phyloP scores from a whole-genome alignment of 2,329 filamentous ascomycete genomes.

The Trichoderma breve region DNA sequence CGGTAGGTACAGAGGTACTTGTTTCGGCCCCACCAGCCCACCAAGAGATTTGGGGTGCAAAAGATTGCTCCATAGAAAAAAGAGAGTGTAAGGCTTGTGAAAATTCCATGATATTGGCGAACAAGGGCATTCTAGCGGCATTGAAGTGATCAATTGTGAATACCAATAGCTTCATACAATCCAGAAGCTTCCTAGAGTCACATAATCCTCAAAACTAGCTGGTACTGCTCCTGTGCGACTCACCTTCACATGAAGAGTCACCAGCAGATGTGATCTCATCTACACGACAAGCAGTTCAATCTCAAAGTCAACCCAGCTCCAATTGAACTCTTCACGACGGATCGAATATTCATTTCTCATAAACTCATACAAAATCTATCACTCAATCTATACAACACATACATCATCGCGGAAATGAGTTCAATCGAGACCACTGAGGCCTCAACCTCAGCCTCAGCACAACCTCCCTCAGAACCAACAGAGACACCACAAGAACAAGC shows the following conservation, averaged over 20 bases:
- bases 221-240: background rate
- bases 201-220: background rate
- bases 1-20: background rate
- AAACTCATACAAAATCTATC: background rate
- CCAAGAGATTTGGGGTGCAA: background rate
- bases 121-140: no score
- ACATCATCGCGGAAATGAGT: background rate
- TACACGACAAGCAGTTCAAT: background rate
- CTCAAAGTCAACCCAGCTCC: background rate
- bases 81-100: background rate
- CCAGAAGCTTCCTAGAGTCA: no score
- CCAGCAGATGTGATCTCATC: background rate
- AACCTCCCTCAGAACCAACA: background rate
- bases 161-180: no score
- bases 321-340: background rate
- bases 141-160: background rate
- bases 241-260: background rate
- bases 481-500: background rate
- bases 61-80: slow-evolving; percentile 10
- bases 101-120: background rate
- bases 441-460: background rate
- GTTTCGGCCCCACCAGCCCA: slow-evolving; percentile 10
- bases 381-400: background rate
- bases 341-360: no score
- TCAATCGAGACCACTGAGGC: background rate